Evolutionary conservation across 768 basidiomycete species (phyloP), one percentile per base, ranked within the genome.

Genomic region (Leccinellum rugosiceps): DNA sequence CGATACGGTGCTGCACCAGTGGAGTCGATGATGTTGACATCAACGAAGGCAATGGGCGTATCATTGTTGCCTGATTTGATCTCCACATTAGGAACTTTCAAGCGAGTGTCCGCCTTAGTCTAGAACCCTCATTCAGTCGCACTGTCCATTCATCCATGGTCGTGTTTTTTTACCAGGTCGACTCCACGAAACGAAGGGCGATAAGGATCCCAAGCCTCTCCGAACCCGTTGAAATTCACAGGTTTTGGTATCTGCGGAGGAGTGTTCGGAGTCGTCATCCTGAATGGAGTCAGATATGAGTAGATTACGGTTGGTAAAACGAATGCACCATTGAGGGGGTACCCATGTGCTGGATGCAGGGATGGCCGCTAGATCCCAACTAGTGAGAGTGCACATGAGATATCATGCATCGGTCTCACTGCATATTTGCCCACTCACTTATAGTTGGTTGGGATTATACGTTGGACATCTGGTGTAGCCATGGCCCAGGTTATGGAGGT

Each of bases 11-110:
- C 53, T 6, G 57, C 44, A 1, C 74, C 74, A 4, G 74, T 75
- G 34, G 71, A 75, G 55, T 75, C 74, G 19, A 75, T 51, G 41
- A 75, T 74, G 31, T 69, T 65, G 9, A 75, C 74, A 31, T 75
- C 65, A 2, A 62, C 58, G 23, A 69, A 69, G 0, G 68, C 68
- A 17, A 62, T 43, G 23, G 57, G 9, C 4, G 66, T 56, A 26
- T 66, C 62, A n/a, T 70, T 60, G 11, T 58, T 60, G 21, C 53
- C 58, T 7, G 63, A 61, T 55, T 45, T 58, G 30, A 69, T 70
- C 43, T 70, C 66, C 19, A 70, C 66, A 19, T 21, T 53, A 3
- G 68, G 68, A 7, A 59, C 52, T 46, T 68, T 69, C 30, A 69
- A 31, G 11, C 64, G 66, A 4, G 60, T 32, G 41, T 68, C 61